Evolutionary conservation across 139 green algal species (phyloP).

Genomic region (Tetradesmus lagerheimii): DNA sequence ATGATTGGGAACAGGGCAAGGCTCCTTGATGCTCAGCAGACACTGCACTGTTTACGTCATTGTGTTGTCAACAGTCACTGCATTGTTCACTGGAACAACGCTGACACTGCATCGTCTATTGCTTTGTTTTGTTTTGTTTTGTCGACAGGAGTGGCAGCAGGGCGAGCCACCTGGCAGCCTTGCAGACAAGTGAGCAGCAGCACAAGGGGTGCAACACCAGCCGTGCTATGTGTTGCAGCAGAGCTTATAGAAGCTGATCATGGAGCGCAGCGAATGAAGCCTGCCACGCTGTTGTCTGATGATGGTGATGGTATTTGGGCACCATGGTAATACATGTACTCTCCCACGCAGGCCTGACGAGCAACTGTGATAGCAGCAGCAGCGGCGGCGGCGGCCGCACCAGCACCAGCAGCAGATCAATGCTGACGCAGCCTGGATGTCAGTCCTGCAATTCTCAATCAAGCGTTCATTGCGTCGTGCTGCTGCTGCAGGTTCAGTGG

Average conservation of each 20-base stretch:
- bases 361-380: not conserved
- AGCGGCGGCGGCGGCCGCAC: not conserved
- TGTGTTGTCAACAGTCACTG: too few relatives aligned
- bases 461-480: not conserved
- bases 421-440: not conserved
- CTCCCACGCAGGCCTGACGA: too few relatives aligned
- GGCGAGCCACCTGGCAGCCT: not conserved
- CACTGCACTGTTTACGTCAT: too few relatives aligned
- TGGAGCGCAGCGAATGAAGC: too few relatives aligned
- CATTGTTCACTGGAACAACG: too few relatives aligned
- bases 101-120: too few relatives aligned
- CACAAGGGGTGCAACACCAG: not conserved
- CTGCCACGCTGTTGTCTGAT: too few relatives aligned
- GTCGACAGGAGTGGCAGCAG: not conserved
- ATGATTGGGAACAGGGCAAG: not conserved
- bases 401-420: not conserved
- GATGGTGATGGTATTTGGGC: too few relatives aligned
- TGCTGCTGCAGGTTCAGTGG: slow-evolving; percentile 56
- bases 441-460: too few relatives aligned
- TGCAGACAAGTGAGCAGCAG: not conserved
- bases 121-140: not conserved
- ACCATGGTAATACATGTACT: too few relatives aligned
- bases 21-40: not conserved
- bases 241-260: too few relatives aligned
- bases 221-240: not conserved